Percentiles rank a stretch among this genome's conserved stretches.
These are phyloP conservation scores for Epichloe scottii DNA, from an alignment of 2,329 filamentous ascomycete genomes.

Conservation along the genomic window DNA sequence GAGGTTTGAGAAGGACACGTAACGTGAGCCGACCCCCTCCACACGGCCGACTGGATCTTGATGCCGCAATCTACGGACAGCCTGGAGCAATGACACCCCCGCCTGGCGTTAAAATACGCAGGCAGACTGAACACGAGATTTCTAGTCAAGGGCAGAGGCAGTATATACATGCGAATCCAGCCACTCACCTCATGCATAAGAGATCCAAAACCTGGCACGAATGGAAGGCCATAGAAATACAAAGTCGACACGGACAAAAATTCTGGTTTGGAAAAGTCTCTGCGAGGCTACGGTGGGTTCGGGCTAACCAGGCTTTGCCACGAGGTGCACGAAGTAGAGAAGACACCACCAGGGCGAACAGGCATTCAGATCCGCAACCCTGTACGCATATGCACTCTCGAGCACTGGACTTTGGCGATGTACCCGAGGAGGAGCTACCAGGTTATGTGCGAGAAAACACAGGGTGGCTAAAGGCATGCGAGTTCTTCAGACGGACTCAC, in stretches of 20 bases:
- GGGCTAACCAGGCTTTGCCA: conserved; percentile 8
- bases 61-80: conserved; percentile 27
- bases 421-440: conserved; percentile 28
- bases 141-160: conserved; percentile 17
- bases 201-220: conserved; percentile 32
- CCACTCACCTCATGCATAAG: conserved; percentile 32
- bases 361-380: conserved; percentile 17
- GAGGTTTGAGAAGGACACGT: background rate
- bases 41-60: conserved; percentile 19
- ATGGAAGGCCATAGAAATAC: conserved; percentile 37
- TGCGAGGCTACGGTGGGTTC: conserved; percentile 23
- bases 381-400: conserved; percentile 12
- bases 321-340: conserved; percentile 4
- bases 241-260: conserved; percentile 35
- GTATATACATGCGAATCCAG: conserved; percentile 38
- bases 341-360: conserved; percentile 1
- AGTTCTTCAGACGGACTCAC: conserved; percentile 21
- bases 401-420: conserved; percentile 24
- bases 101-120: conserved; percentile 8
- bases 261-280: conserved; percentile 34
- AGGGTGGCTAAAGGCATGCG: conserved; percentile 30
- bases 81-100: conserved; percentile 13
- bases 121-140: background rate
- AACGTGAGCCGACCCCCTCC: background rate
- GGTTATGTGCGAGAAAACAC: conserved; percentile 31